Evolutionary conservation across 1,139 yeast species (phyloP).

Genomic region (Pichia sp.): DNA sequence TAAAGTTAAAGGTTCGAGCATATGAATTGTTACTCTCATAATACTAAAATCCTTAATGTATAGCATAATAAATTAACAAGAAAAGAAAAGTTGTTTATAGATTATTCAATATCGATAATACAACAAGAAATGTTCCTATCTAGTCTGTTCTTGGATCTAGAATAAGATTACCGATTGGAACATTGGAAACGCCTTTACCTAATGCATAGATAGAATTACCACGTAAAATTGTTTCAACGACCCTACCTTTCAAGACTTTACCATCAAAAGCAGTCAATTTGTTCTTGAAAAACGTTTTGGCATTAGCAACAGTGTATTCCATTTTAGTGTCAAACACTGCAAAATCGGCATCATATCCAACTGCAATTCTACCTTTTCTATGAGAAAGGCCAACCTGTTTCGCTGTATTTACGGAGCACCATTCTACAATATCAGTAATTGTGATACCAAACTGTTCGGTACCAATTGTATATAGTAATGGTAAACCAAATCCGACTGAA

Average conservation of each 20-base stretch:
- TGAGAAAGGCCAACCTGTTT: constrained; percentile 73
- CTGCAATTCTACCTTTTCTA: constrained; percentile 60
- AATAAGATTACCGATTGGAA: constrained; percentile 52
- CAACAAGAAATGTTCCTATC: too few relatives aligned
- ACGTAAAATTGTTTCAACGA: constrained; percentile 68
- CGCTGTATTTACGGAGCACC: constrained; percentile 84
- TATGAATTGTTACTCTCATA: background rate
- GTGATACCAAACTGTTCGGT: constrained; percentile 42
- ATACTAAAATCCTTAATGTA: background rate
- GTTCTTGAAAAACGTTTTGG: constrained; percentile 66
- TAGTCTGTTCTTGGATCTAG: constrained; percentile 43
- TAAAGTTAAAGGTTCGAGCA: background rate
- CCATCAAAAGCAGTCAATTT: constrained; percentile 85
- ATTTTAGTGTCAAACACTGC: constrained; percentile 66
- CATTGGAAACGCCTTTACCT: constrained; percentile 48
- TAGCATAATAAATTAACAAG: too few relatives aligned
- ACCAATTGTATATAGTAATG: constrained; percentile 74
- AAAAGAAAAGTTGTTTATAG: too few relatives aligned
- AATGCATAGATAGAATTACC: constrained; percentile 60
- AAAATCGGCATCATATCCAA: constrained; percentile 84
- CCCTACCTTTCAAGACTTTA: constrained; percentile 58
- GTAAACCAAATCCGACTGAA: constrained; percentile 85
- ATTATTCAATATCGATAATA: too few relatives aligned
- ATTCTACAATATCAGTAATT: constrained; percentile 55
- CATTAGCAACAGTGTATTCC: constrained; percentile 49